These are phyloP conservation scores for Pelargonium australe DNA, from an alignment of 441 rosid genomes.

Conservation along the genomic window DNA sequence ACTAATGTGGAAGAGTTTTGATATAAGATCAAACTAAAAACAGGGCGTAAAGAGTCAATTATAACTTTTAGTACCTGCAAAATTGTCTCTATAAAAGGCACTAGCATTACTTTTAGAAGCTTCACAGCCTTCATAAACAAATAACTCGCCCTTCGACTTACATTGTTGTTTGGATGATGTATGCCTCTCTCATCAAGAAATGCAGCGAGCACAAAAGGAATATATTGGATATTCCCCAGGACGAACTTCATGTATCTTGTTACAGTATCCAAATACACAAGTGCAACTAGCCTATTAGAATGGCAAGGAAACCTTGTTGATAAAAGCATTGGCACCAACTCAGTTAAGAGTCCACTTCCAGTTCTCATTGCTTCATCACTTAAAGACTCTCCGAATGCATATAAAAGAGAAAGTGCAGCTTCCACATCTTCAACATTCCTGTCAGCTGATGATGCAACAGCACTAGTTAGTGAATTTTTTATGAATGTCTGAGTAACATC, in stretches of 20 bases:
- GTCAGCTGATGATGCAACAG: conserved; percentile 52
- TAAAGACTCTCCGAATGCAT: conserved; percentile 80
- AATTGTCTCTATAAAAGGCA: conserved; percentile 75
- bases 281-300: conserved; percentile 79
- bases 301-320: conserved; percentile 74
- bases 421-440: conserved; percentile 87
- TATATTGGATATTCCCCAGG: conserved; percentile 57
- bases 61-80: conserved; percentile 49
- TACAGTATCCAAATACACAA: conserved; percentile 72
- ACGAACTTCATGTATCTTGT: conserved; percentile 75
- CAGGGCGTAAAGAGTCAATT: background rate
- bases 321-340: conserved; percentile 66
- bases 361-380: conserved; percentile 63
- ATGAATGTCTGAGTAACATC: conserved; percentile 70
- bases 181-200: conserved; percentile 93
- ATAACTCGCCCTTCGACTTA: conserved; percentile 84
- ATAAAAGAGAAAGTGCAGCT: conserved; percentile 86
- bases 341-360: conserved; percentile 62
- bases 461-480: conserved; percentile 57
- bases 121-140: conserved; percentile 85
- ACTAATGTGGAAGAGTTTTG: background rate
- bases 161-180: conserved; percentile 72
- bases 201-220: conserved; percentile 66
- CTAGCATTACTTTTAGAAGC: conserved; percentile 73
- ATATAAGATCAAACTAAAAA: conserved; percentile 1